These are phyloP conservation scores for Penicillium glabrum DNA, from an alignment of 2,329 filamentous ascomycete species.

Conservation along the genomic window DNA sequence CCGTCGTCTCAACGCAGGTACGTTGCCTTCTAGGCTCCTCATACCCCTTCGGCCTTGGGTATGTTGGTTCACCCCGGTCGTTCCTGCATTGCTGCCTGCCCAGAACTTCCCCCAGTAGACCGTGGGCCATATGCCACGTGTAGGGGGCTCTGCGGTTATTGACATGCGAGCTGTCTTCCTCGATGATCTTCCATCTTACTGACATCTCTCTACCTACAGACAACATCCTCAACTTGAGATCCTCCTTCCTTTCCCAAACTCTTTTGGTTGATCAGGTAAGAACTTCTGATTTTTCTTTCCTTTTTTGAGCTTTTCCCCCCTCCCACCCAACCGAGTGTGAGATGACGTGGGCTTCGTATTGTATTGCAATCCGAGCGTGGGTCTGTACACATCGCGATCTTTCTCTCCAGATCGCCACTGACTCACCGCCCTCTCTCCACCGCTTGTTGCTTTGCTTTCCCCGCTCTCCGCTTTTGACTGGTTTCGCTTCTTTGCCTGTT, in stretches of 20 bases:
- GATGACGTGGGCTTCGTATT: constrained; percentile 15
- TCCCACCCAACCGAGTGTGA: neutral
- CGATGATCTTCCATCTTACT: neutral
- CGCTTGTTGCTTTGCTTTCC: constrained; percentile 18
- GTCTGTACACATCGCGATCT: neutral
- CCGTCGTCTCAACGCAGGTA: constrained; percentile 18
- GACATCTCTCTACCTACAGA: neutral
- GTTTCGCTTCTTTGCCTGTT: neutral
- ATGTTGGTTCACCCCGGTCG: neutral
- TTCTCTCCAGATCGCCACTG: constrained; percentile 2
- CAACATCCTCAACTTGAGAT: neutral
- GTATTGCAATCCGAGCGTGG: constrained; percentile 15
- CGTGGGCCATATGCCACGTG: constrained; percentile 10
- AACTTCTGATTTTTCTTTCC: neutral
- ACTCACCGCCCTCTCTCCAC: constrained; percentile 18
- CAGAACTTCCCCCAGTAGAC: neutral
- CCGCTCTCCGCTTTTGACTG: constrained; percentile 11
- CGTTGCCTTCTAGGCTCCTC: constrained; percentile 3
- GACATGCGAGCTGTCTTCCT: neutral
- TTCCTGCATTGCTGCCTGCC: constrained; percentile 17
- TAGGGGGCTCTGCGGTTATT: constrained; percentile 14
- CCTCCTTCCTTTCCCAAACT: neutral
- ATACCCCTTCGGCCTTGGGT: neutral
- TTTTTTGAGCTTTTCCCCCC: neutral
- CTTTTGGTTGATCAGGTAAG: neutral